Conservation (phyloP, 306 rosid species). For the Trifolium pratense region DNA sequence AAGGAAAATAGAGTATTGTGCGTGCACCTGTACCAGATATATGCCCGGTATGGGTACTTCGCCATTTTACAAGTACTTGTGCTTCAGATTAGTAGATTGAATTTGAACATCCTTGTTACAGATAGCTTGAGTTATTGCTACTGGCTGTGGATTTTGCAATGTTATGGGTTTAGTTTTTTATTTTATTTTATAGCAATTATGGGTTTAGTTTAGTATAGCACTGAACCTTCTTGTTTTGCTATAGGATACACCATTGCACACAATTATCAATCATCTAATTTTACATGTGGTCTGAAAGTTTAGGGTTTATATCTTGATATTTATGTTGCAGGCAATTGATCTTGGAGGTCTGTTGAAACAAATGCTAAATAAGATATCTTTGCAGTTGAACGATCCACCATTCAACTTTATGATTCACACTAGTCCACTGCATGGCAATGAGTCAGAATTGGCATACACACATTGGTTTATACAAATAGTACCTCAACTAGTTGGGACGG, state of each 20-base stretch:
- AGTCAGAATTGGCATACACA: constrained; percentile 52
- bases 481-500: constrained; percentile 67
- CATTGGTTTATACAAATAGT: constrained; percentile 89
- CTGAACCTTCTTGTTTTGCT: constrained; percentile 5
- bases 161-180: too few species aligned
- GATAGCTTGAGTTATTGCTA: not conserved
- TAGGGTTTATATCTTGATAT: constrained; percentile 19
- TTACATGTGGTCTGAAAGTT: constrained; percentile 6
- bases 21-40: too few species aligned
- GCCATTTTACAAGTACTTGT: too few species aligned
- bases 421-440: constrained; percentile 52
- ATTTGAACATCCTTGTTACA: not conserved
- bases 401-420: constrained; percentile 86
- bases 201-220: not conserved
- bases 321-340: constrained; percentile 71
- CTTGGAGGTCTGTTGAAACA: constrained; percentile 78
- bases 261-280: constrained; percentile 13
- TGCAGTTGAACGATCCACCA: constrained; percentile 84
- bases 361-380: constrained; percentile 69
- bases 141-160: constrained; percentile 14
- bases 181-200: too few species aligned
- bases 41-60: too few species aligned
- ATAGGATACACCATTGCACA: not conserved
- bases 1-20: too few species aligned
- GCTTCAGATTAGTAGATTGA: not conserved